Percentiles rank a stretch among this genome's conserved stretches.
Conservation (phyloP, 306 rosid genomes). For the Inga laurina region DNA sequence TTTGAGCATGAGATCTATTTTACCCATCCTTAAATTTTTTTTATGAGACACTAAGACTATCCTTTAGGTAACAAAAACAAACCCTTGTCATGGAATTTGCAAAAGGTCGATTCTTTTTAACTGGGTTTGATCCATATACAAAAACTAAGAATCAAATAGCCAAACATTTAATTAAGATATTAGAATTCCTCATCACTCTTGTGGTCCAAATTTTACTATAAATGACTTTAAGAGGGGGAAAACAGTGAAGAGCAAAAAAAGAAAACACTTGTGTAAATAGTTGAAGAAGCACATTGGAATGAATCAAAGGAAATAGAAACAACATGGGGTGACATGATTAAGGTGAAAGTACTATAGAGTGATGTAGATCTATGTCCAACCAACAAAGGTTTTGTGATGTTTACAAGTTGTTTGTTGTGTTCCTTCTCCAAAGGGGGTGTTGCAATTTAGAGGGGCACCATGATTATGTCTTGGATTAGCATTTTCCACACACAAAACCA, state of each 20-base stretch:
- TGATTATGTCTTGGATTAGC: constrained; percentile 29
- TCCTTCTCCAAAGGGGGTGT: constrained; percentile 13
- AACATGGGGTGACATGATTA: background rate
- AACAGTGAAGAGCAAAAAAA: too few relatives aligned
- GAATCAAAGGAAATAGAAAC: background rate
- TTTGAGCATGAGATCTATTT: background rate
- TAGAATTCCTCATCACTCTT: too few relatives aligned
- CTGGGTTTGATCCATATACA: background rate
- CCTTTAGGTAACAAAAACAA: background rate
- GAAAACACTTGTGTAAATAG: background rate
- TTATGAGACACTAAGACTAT: background rate
- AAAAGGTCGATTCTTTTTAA: background rate
- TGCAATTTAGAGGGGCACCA: constrained; percentile 24
- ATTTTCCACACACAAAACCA: background rate
- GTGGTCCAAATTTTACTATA: too few relatives aligned
- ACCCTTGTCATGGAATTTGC: background rate
- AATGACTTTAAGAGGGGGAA: too few relatives aligned
- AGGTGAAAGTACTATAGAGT: background rate
- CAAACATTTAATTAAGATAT: background rate
- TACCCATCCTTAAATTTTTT: background rate
- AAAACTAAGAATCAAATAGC: too few relatives aligned
- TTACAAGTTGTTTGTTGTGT: background rate
- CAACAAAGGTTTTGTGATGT: constrained; percentile 24
- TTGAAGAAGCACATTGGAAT: background rate
- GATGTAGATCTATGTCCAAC: constrained; percentile 15